Base-by-base conservation (phyloP, 441 rosid species). In the Breynia disticha region DNA sequence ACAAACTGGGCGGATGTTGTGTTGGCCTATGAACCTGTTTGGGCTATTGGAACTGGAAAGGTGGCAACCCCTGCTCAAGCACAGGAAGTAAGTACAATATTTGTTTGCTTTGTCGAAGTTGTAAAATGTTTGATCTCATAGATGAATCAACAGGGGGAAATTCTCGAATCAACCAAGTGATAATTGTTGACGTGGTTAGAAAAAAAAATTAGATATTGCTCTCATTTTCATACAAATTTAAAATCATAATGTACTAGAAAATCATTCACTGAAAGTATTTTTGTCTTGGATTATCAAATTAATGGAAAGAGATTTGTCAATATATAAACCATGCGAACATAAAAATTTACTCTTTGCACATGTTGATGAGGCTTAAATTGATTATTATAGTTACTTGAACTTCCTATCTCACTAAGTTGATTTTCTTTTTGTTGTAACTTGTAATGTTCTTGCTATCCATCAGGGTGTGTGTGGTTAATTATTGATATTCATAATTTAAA, bases 1-100 rank as follows among this genome's bases (percentile, higher is more conserved):
- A 62, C 74, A 22, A 57, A 71, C 50, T 84, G 93, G 93, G 68
- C 57, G n/a, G 52, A 77, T 67, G 73, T 84, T 52, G 88, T 81
- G 56, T 61, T 79, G 63, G 88, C 93, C 52, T 84, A 81, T 61
- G 84, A 81, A 61, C 86, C 87, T 46, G 87, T 84, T 53, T 84
- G 91, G 88, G 86, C 88, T 57, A 84, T 84, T 67, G 88, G 88
- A 59, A 81, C 86, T 1, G 93, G 86, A 48, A 84, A 84, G 72
- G 93, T 81, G 60, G 88, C 93, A 50, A 61, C 81, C 48, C 93
- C 88, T 38, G 78, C 81, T 62, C 93, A 84, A 66, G 93, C 93
- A 44, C 93, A 81, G 52, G 93, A 84, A 65, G 93, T 79, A 67
- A 72, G 87, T 67, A 45, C 11, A 37, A 12, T 57, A 38, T 14